Evolutionary conservation across 495 filamentous ascomycete species (phyloP).

Genomic region (Aspergillus bridgeri): DNA sequence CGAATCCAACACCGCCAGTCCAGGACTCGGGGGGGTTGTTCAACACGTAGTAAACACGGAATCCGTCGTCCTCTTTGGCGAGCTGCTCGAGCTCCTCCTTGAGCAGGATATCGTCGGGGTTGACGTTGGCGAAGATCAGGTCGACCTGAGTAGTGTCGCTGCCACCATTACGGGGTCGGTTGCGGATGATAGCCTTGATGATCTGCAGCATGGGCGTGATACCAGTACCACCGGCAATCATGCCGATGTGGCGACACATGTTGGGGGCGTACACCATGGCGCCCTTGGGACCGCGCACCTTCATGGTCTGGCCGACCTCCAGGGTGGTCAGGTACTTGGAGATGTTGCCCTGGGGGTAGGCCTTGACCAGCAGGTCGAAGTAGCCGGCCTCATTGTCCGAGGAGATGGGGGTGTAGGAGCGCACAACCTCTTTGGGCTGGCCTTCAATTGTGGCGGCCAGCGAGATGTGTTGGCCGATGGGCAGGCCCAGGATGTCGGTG

Average conservation of each 20-base stretch:
- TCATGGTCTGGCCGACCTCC: conserved; percentile 79
- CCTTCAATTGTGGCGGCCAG: conserved; percentile 78
- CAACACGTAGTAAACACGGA: conserved; percentile 88
- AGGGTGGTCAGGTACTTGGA: conserved; percentile 82
- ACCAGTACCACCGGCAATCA: conserved; percentile 96
- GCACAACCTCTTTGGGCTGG: conserved; percentile 80
- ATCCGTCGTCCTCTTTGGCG: conserved; percentile 67
- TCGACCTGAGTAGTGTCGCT: conserved; percentile 87
- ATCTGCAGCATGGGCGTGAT: conserved; percentile 99
- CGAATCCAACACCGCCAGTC: conserved; percentile 88
- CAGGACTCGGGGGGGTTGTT: conserved; percentile 93
- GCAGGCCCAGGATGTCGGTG: conserved; percentile 84
- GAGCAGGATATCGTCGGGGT: conserved; percentile 85
- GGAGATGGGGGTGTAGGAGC: conserved; percentile 95
- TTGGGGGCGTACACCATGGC: conserved; percentile 95
- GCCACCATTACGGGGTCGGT: conserved; percentile 60
- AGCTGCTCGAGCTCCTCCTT: conserved; percentile 85
- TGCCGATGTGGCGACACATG: conserved; percentile 90
- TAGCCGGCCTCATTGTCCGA: conserved; percentile 88
- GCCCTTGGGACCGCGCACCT: conserved; percentile 88
- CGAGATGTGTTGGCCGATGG: conserved; percentile 98
- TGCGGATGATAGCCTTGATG: conserved; percentile 82
- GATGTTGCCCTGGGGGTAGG: conserved; percentile 95
- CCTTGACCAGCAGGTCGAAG: conserved; percentile 96
- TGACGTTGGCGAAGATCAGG: conserved; percentile 95